Conservation (phyloP, 345 rosid species). For the Viola odorata region DNA sequence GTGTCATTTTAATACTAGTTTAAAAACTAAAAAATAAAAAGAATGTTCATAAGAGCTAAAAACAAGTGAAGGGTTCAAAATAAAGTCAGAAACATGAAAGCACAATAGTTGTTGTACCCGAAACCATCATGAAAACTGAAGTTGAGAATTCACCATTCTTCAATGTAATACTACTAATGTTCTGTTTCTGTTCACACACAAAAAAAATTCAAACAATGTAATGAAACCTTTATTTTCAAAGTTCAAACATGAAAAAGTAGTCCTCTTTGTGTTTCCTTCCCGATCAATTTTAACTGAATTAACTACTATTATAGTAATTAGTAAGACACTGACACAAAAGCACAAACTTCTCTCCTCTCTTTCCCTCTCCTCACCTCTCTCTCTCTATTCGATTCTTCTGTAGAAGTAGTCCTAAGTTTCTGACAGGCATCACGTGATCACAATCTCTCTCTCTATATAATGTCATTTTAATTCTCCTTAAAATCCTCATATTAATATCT, state of each 20-base stretch:
- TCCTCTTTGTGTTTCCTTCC: background rate
- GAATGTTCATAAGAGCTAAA: too few species aligned
- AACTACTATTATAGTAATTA: background rate
- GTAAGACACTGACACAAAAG: conserved; percentile 4
- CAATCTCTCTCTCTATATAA: background rate
- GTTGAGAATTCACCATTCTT: too few species aligned
- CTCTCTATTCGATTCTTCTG: background rate
- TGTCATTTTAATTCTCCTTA: conserved; percentile 8
- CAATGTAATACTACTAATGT: background rate
- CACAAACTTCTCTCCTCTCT: background rate
- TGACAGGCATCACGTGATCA: conserved; percentile 19
- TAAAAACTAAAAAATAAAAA: too few species aligned
- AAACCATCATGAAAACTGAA: too few species aligned
- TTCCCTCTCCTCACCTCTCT: background rate
- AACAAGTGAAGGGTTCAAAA: too few species aligned
- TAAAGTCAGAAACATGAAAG: too few species aligned
- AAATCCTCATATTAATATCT: conserved; percentile 5
- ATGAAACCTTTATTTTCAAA: background rate
- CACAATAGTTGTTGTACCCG: too few species aligned
- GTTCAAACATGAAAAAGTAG: background rate
- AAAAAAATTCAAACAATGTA: background rate
- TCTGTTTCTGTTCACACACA: background rate
- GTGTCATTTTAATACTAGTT: too few species aligned
- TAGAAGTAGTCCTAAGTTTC: background rate
- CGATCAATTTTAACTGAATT: background rate